phyloP scores from a whole-genome alignment of 78 protist genomes.

The Protostelium mycophagum region DNA sequence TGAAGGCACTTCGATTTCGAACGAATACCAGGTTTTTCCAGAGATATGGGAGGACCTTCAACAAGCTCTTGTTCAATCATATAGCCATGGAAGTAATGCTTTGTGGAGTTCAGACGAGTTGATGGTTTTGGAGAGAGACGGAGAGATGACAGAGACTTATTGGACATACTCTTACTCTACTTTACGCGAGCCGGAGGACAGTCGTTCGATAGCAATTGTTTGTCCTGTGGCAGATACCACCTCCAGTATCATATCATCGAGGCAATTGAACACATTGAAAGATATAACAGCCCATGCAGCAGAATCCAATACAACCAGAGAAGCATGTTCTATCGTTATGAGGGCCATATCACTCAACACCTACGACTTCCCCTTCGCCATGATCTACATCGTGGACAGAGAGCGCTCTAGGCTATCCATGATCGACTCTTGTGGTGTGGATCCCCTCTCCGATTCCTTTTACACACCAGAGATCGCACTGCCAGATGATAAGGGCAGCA shows the following conservation, averaged over 20 bases:
- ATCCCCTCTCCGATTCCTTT: not conserved
- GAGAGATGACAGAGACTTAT: not conserved
- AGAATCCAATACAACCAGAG: not conserved
- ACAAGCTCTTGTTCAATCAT: not conserved
- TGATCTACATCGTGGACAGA: not conserved
- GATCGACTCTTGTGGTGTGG: not conserved
- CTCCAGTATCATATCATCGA: not conserved
- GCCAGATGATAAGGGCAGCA: not conserved
- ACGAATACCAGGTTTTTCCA: not conserved
- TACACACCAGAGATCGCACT: not conserved
- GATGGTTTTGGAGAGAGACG: not conserved
- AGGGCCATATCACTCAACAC: not conserved
- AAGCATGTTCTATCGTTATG: not conserved
- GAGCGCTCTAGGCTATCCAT: not conserved
- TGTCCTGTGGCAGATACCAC: not conserved
- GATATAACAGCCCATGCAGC: not conserved
- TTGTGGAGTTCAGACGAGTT: not conserved
- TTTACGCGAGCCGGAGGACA: not conserved
- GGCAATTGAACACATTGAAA: not conserved
- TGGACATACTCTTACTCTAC: not conserved
- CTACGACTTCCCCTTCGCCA: not conserved
- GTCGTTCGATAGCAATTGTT: not conserved
- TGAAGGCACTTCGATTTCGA: not conserved
- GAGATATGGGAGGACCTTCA: not conserved
- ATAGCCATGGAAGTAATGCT: not conserved